Evolutionary conservation across 2,329 filamentous ascomycete species (phyloP).

Genomic region (Neonectria coccinea): DNA sequence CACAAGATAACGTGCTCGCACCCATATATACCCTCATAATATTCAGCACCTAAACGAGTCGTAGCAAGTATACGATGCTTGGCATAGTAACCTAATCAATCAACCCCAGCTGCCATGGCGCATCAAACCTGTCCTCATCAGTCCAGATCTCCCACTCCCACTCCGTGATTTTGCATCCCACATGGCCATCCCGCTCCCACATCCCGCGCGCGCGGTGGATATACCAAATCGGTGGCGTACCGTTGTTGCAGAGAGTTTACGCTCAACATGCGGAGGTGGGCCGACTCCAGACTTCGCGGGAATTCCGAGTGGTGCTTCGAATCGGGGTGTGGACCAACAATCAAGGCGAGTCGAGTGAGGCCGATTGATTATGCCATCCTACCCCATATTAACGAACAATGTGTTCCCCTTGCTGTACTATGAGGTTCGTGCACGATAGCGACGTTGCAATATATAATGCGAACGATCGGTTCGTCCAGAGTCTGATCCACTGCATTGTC

Average conservation of each 20-base stretch:
- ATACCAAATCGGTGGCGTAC: constrained; percentile 1
- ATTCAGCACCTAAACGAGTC: neutral
- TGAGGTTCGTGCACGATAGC: neutral
- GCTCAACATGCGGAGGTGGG: neutral
- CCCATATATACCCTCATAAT: constrained; percentile 20
- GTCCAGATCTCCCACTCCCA: neutral
- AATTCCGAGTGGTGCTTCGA: constrained; percentile 5
- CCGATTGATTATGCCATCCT: constrained; percentile 16
- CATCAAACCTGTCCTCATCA: neutral
- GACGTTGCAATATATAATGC: constrained; percentile 13
- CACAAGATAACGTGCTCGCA: constrained; percentile 19
- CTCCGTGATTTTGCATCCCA: neutral
- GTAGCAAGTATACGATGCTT: neutral
- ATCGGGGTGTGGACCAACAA: neutral
- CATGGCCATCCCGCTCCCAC: neutral
- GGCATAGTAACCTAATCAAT: neutral
- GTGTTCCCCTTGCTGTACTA: neutral
- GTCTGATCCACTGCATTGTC: neutral
- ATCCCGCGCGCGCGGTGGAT: neutral
- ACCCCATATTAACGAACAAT: constrained; percentile 9
- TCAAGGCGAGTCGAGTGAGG: neutral
- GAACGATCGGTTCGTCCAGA: neutral
- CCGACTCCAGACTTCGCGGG: constrained; percentile 13
- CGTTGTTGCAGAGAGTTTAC: neutral
- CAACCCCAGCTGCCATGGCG: neutral